phyloP scores from a whole-genome alignment of 2,329 filamentous ascomycete species.

The Ophiosphaerella herpotricha region DNA sequence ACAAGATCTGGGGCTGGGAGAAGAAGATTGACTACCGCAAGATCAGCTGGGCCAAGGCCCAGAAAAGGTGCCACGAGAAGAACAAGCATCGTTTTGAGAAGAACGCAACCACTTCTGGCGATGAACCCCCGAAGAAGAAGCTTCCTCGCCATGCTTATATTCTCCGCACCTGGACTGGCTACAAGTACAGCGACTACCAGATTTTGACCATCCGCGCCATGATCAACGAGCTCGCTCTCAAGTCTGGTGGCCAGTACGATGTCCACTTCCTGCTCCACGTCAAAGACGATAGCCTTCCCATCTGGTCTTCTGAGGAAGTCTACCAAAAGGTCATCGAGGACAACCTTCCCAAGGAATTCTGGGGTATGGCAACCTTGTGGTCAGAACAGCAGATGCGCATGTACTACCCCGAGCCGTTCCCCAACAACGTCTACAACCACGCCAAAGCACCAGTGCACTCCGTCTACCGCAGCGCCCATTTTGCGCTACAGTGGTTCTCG shows the following conservation, averaged over 20 bases:
- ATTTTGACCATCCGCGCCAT: constrained; percentile 80
- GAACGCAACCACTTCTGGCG: constrained; percentile 32
- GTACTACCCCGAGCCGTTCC: constrained; percentile 85
- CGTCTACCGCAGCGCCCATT: constrained; percentile 72
- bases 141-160: constrained; percentile 76
- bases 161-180: constrained; percentile 82
- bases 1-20: constrained; percentile 56
- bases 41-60: constrained; percentile 55
- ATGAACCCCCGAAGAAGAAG: constrained; percentile 46
- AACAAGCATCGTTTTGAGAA: constrained; percentile 54
- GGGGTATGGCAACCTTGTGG: constrained; percentile 87
- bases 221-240: constrained; percentile 79
- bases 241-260: constrained; percentile 84
- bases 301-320: constrained; percentile 74
- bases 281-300: constrained; percentile 73
- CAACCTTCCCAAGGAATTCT: constrained; percentile 81
- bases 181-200: constrained; percentile 76
- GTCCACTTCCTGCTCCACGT: constrained; percentile 85
- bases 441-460: constrained; percentile 73
- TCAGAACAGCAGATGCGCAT: constrained; percentile 91
- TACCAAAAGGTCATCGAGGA: constrained; percentile 71
- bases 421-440: constrained; percentile 72
- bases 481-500: constrained; percentile 57
- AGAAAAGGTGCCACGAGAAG: constrained; percentile 55
- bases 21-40: constrained; percentile 54